Conservation (phyloP, 2,329 filamentous ascomycete species). For the Ascochyta koolunga region DNA sequence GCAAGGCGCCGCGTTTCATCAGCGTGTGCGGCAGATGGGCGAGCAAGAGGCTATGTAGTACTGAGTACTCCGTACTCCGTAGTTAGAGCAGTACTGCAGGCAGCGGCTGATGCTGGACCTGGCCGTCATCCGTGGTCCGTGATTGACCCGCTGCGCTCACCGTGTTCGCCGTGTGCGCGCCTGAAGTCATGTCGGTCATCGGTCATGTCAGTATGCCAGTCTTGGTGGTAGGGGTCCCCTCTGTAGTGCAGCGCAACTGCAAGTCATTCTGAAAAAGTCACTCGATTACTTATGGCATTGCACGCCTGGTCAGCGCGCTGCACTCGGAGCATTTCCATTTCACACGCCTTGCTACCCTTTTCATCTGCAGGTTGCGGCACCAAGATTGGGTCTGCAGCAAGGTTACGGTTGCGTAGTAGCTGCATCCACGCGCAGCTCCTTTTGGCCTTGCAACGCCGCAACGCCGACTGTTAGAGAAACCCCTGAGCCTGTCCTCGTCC, state of each 20-base stretch:
- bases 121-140: no score
- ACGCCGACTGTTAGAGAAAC: slow-evolving; percentile 26
- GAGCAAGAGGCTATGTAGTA: slow-evolving; percentile 4
- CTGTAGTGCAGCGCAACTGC: slow-evolving; percentile 6
- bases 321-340: neutral
- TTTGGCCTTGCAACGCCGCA: slow-evolving; percentile 23
- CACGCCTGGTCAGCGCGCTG: neutral
- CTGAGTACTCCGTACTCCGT: no score
- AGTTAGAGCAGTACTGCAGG: no score
- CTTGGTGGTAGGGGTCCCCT: no score
- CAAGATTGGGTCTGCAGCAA: slow-evolving; percentile 11
- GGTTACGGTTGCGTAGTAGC: slow-evolving; percentile 6
- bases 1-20: slow-evolving; percentile 8
- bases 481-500: slow-evolving; percentile 16
- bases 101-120: neutral
- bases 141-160: no score
- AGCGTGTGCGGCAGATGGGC: slow-evolving; percentile 14
- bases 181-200: neutral
- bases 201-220: no score
- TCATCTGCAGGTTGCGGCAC: slow-evolving; percentile 6
- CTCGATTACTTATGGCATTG: no score
- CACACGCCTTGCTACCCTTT: neutral
- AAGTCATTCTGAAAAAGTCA: slow-evolving; percentile 8
- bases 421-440: slow-evolving; percentile 23
- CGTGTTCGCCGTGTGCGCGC: neutral